A percentile compares a stretch with the other conserved stretches of the same genome.
phyloP scores from a whole-genome alignment of 192 early-diverging fungal genomes.

The Linderina pennispora region DNA sequence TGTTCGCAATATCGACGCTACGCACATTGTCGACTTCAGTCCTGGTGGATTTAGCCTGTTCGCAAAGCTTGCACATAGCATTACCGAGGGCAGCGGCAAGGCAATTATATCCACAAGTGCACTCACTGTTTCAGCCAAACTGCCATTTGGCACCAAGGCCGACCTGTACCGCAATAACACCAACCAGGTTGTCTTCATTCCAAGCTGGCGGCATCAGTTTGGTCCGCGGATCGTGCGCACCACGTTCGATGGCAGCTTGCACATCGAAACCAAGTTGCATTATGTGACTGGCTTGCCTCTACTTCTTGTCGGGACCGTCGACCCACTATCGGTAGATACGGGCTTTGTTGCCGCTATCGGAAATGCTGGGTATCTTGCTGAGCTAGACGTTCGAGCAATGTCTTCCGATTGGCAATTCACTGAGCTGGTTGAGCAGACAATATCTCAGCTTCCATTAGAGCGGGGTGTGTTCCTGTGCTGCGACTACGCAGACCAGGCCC shows the following conservation, averaged over 20 bases:
- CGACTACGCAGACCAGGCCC: slow-evolving; percentile 78
- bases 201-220: slow-evolving; percentile 76
- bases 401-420: slow-evolving; percentile 86
- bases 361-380: slow-evolving; percentile 82
- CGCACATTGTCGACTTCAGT: slow-evolving; percentile 87
- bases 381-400: no score
- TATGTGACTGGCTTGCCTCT: slow-evolving; percentile 77
- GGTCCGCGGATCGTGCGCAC: slow-evolving; percentile 69
- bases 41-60: slow-evolving; percentile 77
- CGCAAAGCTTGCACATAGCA: slow-evolving; percentile 73
- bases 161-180: slow-evolving; percentile 65
- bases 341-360: slow-evolving; percentile 72
- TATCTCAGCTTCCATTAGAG: slow-evolving; percentile 77
- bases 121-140: slow-evolving; percentile 12
- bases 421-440: slow-evolving; percentile 65
- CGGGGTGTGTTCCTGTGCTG: no score
- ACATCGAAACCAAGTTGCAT: slow-evolving; percentile 76
- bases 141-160: slow-evolving; percentile 63
- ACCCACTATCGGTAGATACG: slow-evolving; percentile 72
- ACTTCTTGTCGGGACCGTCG: slow-evolving; percentile 86
- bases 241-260: slow-evolving; percentile 47
- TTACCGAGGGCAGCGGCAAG: slow-evolving; percentile 79
- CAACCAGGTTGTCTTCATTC: slow-evolving; percentile 60
- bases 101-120: slow-evolving; percentile 9
- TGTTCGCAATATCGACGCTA: slow-evolving; percentile 45